phyloP scores from a whole-genome alignment of 768 basidiomycete species.

The Lepiota subincarnata region DNA sequence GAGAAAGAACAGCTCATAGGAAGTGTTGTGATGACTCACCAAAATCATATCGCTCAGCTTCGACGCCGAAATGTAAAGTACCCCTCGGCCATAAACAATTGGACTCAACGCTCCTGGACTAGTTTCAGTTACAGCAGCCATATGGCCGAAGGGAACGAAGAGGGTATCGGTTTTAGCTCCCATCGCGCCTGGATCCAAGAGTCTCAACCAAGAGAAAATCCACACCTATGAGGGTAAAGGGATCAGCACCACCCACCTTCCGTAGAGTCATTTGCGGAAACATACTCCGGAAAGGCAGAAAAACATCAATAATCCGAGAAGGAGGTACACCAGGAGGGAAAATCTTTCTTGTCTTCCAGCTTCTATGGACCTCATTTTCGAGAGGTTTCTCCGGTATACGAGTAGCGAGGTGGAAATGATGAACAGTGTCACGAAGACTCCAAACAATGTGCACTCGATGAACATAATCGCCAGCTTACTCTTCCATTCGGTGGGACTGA shows the following conservation, averaged over 20 bases:
- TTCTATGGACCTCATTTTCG: not conserved
- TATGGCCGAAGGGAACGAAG: not conserved
- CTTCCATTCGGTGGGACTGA: too few relatives aligned
- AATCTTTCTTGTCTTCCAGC: not conserved
- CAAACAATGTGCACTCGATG: not conserved
- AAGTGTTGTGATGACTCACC: not conserved
- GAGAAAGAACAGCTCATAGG: not conserved
- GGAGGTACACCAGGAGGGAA: not conserved
- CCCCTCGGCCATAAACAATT: not conserved
- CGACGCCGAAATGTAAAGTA: not conserved
- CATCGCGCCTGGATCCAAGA: not conserved
- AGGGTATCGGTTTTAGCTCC: not conserved
- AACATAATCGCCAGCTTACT: not conserved
- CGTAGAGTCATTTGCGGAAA: not conserved
- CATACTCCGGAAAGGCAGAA: not conserved
- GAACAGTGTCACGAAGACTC: not conserved
- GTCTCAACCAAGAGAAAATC: not conserved
- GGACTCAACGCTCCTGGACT: not conserved
- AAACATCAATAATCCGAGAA: conserved; percentile 1
- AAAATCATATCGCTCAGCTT: conserved; percentile 1
- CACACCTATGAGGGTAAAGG: not conserved
- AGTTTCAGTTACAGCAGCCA: not conserved
- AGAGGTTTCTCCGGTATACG: not conserved
- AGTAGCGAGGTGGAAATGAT: conserved; percentile 1
- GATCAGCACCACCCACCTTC: too few relatives aligned